Percentiles rank a stretch among this genome's conserved stretches.
Conservation (phyloP, 202 grass and related monocot species). For the Panicum hallii region DNA sequence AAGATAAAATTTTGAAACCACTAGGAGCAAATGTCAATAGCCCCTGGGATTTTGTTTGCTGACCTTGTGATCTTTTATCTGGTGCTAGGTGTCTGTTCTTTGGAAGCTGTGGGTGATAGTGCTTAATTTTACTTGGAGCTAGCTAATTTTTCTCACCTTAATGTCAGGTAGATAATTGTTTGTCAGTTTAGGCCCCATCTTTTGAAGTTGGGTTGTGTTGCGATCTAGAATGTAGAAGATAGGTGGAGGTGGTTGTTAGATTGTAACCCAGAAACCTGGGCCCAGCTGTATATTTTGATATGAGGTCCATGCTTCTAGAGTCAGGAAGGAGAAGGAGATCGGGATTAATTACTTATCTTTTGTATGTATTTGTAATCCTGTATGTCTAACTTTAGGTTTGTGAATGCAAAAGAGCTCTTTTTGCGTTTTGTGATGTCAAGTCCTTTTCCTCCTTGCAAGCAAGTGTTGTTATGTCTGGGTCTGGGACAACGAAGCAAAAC, state of each 20-base stretch:
- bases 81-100: constrained; percentile 43
- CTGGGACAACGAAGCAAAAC: neutral
- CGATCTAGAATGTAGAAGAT: constrained; percentile 34
- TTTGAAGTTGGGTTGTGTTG: constrained; percentile 19
- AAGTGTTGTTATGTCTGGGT: neutral
- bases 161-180: constrained; percentile 45
- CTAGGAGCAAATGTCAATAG: neutral
- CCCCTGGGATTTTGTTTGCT: constrained; percentile 10
- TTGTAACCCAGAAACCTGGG: constrained; percentile 31
- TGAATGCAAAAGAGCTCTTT: constrained; percentile 37
- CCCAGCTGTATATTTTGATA: constrained; percentile 39
- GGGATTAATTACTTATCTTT: neutral
- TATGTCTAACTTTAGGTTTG: constrained; percentile 14
- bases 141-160: constrained; percentile 44
- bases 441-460: neutral
- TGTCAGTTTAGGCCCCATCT: constrained; percentile 22
- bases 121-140: constrained; percentile 47
- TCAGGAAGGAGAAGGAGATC: neutral
- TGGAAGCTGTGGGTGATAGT: constrained; percentile 48
- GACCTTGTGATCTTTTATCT: constrained; percentile 27
- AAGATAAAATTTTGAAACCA: constrained; percentile 25
- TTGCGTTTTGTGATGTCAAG: neutral
- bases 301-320: constrained; percentile 35
- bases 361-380: constrained; percentile 18
- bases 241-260: constrained; percentile 30